These are phyloP conservation scores for Euphorbia tirucalli DNA, from an alignment of 345 rosid species.

Conservation along the genomic window DNA sequence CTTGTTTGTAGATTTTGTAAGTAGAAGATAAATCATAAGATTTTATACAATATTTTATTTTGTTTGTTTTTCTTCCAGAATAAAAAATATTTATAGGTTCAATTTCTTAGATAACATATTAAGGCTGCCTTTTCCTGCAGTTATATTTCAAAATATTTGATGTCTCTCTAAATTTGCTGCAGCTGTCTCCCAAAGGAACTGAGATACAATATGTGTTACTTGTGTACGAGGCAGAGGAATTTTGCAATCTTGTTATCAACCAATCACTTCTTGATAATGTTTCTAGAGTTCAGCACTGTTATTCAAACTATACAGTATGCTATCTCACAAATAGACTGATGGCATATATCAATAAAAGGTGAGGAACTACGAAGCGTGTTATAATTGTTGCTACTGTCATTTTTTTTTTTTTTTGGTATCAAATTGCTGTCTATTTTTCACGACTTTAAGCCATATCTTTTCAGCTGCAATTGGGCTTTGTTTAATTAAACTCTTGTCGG, in stretches of 20 bases:
- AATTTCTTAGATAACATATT: neutral
- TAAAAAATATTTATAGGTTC: neutral
- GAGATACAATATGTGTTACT: conserved; percentile 59
- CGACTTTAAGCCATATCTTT: neutral
- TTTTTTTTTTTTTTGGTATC: neutral
- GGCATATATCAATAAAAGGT: conserved; percentile 81
- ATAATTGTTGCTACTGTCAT: neutral
- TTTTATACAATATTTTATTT: neutral
- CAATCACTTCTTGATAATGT: conserved; percentile 55
- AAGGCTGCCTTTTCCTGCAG: neutral
- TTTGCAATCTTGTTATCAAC: conserved; percentile 64
- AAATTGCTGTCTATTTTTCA: conserved; percentile 3
- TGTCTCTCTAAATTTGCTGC: conserved; percentile 26
- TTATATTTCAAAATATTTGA: neutral
- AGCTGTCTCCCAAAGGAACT: conserved; percentile 52
- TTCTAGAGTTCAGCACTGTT: conserved; percentile 53
- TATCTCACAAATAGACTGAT: conserved; percentile 78
- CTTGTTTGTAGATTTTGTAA: neutral
- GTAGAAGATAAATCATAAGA: neutral
- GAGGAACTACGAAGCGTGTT: neutral
- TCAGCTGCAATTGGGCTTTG: neutral
- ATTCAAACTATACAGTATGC: conserved; percentile 82
- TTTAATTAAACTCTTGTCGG: neutral
- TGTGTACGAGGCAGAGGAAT: conserved; percentile 77
- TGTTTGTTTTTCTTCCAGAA: neutral